Evolutionary conservation across 2,329 filamentous ascomycete species (phyloP).

Genomic region (Aplosporella prunicola): DNA sequence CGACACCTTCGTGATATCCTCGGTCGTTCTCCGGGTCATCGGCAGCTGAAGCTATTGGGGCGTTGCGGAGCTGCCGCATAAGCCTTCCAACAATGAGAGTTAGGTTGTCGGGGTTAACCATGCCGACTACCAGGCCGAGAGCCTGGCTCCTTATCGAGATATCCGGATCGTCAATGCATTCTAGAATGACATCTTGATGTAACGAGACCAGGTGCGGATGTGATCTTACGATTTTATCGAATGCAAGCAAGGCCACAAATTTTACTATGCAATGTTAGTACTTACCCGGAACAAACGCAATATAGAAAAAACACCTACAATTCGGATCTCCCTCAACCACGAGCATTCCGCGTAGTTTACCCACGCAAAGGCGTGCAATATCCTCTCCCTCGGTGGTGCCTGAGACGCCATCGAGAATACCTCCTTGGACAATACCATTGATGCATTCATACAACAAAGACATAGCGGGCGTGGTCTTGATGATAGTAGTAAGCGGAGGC

Average conservation of each 20-base stretch:
- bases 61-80: slow-evolving; percentile 69
- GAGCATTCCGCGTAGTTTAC: slow-evolving; percentile 88
- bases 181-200: slow-evolving; percentile 92
- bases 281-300: not conserved
- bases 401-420: slow-evolving; percentile 76
- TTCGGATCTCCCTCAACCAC: slow-evolving; percentile 91
- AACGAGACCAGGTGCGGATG: slow-evolving; percentile 82
- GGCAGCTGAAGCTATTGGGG: slow-evolving; percentile 45
- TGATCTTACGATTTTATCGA: slow-evolving; percentile 86
- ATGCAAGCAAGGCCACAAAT: slow-evolving; percentile 90
- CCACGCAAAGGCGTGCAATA: slow-evolving; percentile 84
- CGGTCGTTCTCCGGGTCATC: slow-evolving; percentile 40
- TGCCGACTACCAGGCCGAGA: slow-evolving; percentile 81
- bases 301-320: slow-evolving; percentile 45
- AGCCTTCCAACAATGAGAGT: slow-evolving; percentile 75
- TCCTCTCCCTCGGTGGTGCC: slow-evolving; percentile 77
- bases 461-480: slow-evolving; percentile 92
- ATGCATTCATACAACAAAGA: slow-evolving; percentile 98
- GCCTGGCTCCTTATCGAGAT: slow-evolving; percentile 93
- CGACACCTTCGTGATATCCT: slow-evolving; percentile 31
- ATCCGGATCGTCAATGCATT: slow-evolving; percentile 91
- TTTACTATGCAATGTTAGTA: slow-evolving; percentile 57
- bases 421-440: slow-evolving; percentile 94
- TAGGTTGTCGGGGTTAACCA: slow-evolving; percentile 84
- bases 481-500: slow-evolving; percentile 83